Evolutionary conservation across 1,139 yeast genomes (phyloP).

Genomic region (Suhomyces coccinellae): DNA sequence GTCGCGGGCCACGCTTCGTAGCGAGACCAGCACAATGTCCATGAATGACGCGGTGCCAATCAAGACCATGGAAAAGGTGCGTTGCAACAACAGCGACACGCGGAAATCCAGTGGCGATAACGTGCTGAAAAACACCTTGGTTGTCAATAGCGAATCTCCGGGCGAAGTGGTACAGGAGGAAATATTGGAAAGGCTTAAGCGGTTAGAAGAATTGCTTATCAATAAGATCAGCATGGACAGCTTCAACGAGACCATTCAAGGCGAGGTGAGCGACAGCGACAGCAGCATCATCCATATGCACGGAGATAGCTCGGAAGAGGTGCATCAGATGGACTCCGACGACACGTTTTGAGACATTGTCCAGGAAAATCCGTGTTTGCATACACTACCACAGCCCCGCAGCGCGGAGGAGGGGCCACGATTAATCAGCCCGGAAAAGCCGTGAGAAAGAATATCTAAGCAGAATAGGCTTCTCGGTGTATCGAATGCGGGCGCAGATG

Average conservation of each 20-base stretch:
- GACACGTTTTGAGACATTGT: constrained; percentile 4
- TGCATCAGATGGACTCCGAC: constrained; percentile 4
- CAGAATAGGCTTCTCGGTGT: not conserved
- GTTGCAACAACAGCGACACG: constrained; percentile 17
- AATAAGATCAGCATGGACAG: constrained; percentile 7
- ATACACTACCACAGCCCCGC: not conserved
- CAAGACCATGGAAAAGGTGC: constrained; percentile 14
- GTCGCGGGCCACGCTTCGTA: constrained; percentile 23
- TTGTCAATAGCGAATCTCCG: constrained; percentile 3
- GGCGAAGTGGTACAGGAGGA: constrained; percentile 8
- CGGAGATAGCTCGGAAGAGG: constrained; percentile 3
- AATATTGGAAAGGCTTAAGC: constrained; percentile 13
- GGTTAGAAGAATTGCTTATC: constrained; percentile 14
- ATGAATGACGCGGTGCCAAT: constrained; percentile 20
- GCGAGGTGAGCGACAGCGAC: constrained; percentile 4
- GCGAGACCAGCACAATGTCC: constrained; percentile 36
- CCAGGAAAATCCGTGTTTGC: no score
- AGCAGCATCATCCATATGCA: constrained; percentile 3
- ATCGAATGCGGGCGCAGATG: not conserved
- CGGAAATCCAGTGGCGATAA: constrained; percentile 8
- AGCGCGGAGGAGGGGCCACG: no score
- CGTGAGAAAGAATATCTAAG: not conserved
- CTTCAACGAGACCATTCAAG: constrained; percentile 11
- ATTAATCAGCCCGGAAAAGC: not conserved
- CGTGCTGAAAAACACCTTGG: constrained; percentile 10